Conservation (phyloP, 2,329 filamentous ascomycete species). For the Pseudogymnoascus sp. region DNA sequence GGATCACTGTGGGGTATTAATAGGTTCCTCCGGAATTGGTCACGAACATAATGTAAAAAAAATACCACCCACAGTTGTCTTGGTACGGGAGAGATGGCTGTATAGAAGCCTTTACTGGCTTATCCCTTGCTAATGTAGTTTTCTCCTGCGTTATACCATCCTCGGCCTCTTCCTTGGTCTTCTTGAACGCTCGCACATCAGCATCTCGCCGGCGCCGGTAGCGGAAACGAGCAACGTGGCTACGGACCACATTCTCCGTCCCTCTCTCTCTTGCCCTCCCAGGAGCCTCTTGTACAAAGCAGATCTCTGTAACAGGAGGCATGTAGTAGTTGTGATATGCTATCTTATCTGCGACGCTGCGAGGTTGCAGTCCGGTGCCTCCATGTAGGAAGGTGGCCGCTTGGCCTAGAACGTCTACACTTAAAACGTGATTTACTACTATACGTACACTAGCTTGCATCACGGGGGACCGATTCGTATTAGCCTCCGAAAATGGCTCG, state of each 20-base stretch:
- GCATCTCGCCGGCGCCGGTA: slow-evolving; percentile 1
- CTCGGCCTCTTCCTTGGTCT: not conserved
- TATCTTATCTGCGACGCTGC: not conserved
- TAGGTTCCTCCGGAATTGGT: not conserved
- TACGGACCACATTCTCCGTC: not conserved
- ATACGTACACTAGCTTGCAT: too few relatives aligned
- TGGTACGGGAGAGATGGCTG: not conserved
- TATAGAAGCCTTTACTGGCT: not conserved
- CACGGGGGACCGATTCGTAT: too few relatives aligned
- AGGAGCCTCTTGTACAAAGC: not conserved
- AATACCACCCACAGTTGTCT: not conserved
- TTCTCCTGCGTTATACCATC: not conserved
- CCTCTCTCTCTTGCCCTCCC: not conserved
- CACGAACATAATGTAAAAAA: not conserved
- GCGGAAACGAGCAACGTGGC: slow-evolving; percentile 1
- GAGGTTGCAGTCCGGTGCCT: not conserved
- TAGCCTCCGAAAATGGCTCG: too few relatives aligned
- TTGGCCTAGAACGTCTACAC: too few relatives aligned
- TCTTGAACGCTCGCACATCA: not conserved
- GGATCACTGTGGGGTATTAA: not conserved
- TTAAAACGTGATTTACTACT: too few relatives aligned
- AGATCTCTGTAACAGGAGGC: not conserved
- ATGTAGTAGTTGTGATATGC: not conserved
- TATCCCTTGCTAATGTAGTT: not conserved
- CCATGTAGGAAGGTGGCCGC: not conserved